phyloP scores from a whole-genome alignment of 169 alveolate genomes.

The Plasmodium blacklocki region DNA sequence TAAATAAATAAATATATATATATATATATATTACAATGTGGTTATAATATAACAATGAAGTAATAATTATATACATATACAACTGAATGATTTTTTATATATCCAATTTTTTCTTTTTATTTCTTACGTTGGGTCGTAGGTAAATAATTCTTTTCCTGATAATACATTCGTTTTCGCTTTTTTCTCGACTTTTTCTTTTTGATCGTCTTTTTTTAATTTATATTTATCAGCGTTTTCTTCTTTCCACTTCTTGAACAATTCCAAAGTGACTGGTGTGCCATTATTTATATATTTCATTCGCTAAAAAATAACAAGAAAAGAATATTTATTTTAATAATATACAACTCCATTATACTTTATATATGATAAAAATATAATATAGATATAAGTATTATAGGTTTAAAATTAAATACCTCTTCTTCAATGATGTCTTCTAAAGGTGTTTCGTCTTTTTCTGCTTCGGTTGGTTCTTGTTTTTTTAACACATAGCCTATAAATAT shows the following conservation, averaged over 20 bases:
- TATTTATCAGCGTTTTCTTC: slow-evolving; percentile 86
- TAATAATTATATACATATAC: not conserved
- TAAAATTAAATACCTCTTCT: slow-evolving; percentile 87
- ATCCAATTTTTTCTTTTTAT: no score
- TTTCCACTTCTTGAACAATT: slow-evolving; percentile 90
- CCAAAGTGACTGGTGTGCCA: slow-evolving; percentile 94
- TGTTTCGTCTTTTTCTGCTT: slow-evolving; percentile 87
- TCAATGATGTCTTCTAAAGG: slow-evolving; percentile 95
- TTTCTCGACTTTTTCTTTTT: slow-evolving; percentile 79
- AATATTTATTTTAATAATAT: not conserved
- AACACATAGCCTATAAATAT: slow-evolving; percentile 78
- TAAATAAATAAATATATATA: not conserved
- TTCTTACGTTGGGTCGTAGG: slow-evolving; percentile 87
- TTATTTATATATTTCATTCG: slow-evolving; percentile 35
- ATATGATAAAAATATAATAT: no score
- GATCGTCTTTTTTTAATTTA: slow-evolving; percentile 87
- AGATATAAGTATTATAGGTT: no score
- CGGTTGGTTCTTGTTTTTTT: slow-evolving; percentile 76
- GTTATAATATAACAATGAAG: not conserved
- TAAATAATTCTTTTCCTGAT: slow-evolving; percentile 91
- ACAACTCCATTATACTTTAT: not conserved
- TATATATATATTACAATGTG: not conserved
- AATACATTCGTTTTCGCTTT: slow-evolving; percentile 82
- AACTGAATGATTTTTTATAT: not conserved
- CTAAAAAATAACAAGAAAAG: not conserved